phyloP scores from a whole-genome alignment of 305 asterid species.

The Withania somnifera region DNA sequence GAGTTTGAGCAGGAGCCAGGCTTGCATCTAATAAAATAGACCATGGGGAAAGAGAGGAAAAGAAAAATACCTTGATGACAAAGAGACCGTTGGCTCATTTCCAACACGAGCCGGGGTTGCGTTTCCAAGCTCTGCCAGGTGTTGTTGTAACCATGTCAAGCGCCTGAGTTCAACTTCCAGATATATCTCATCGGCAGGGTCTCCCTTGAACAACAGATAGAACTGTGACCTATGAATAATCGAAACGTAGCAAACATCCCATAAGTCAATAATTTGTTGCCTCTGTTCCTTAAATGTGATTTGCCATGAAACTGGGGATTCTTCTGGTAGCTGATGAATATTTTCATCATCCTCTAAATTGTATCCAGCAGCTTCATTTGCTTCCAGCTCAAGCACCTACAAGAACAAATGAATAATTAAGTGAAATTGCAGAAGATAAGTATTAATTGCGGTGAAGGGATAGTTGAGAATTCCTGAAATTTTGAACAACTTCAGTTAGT shows the following conservation, averaged over 20 bases:
- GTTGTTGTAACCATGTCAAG: conserved; percentile 86
- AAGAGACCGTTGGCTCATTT: conserved; percentile 60
- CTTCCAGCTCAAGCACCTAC: conserved; percentile 94
- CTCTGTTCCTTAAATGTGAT: conserved; percentile 63
- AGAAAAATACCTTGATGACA: conserved; percentile 70
- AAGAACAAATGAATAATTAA: neutral
- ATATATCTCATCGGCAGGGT: conserved; percentile 85
- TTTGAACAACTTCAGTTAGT: neutral
- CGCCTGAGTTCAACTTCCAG: conserved; percentile 93
- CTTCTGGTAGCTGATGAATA: conserved; percentile 42
- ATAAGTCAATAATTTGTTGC: conserved; percentile 79
- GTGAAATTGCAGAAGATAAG: neutral
- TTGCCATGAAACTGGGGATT: conserved; percentile 76
- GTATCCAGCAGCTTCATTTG: conserved; percentile 87
- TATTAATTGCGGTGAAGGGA: neutral
- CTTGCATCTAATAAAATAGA: neutral
- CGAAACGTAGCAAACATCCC: conserved; percentile 88
- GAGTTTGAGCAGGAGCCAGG: neutral
- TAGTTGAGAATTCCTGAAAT: neutral
- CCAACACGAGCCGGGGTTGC: conserved; percentile 68
- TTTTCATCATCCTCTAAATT: conserved; percentile 49
- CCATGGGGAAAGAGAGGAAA: neutral
- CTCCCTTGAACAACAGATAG: conserved; percentile 85
- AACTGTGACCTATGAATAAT: conserved; percentile 88
- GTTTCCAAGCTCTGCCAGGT: conserved; percentile 66